Evolutionary conservation across 1,284 basidiomycete genomes (phyloP), one percentile per base, ranked within the genome.

Genomic region (Ceratobasidium sp.): DNA sequence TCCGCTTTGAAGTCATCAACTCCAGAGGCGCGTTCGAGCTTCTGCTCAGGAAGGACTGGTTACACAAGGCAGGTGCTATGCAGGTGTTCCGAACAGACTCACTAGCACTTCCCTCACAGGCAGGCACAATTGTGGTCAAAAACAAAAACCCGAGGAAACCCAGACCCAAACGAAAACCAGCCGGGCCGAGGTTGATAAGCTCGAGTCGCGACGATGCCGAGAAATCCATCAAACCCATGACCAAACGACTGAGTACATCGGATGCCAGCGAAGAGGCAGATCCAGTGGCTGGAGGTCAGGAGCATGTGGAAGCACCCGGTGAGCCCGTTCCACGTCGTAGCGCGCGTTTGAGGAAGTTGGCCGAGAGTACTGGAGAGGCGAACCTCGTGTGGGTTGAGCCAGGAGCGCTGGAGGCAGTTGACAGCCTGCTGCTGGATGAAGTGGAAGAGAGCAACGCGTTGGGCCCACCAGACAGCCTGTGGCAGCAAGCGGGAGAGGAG

Each of bases 71-170:
- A 26, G 35, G 54, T 37, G 51, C 67, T 5, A 33, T 11, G 11
- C 67, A 69, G n/a, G 11, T 42, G 2, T 69, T 58, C 33, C 17
- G 15, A 26, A 42, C 23, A 13, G 51, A 69, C 35, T n/a, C 67
- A 42, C 20, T 69, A 3, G 20, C 33, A 15, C 26, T 69, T 1
- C n/a, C 33, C 20, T 28, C 26, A 17, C 33, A 26, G 11, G 37
- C 33, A 17, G 67, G 53, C 11, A 39, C 53, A 5, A 53, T 53
- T 17, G 11, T n/a, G 3, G 11, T 56, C 51, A 33, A 68, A 15
- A 68, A 68, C 47, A 26, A 68, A 26, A 68, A 68, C 51, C 66
- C 51, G 20, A 68, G 23, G 49, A 68, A 54, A 11, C 20, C 28
- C 1, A 20, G 31, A 17, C 66, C 35, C 23, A 31, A 51, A 37